Percentiles rank a stretch among this genome's conserved stretches.
These are phyloP conservation scores for Hypoxylon subgilvum DNA, from an alignment of 495 filamentous ascomycete species.

Conservation along the genomic window DNA sequence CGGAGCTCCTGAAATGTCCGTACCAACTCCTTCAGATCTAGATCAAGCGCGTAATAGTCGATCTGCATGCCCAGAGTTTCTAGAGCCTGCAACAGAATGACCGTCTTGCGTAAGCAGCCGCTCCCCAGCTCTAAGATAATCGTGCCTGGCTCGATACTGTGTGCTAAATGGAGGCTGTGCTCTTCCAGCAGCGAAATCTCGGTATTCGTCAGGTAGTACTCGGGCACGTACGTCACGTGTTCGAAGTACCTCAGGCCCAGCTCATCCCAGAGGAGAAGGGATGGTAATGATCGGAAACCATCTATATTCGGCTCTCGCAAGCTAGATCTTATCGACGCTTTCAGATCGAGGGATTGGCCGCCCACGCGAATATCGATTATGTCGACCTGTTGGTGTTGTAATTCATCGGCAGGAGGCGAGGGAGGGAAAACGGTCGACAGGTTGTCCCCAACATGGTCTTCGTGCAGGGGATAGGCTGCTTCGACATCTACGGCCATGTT, in stretches of 20 bases:
- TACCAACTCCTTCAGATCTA: conserved; percentile 68
- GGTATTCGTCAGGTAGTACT: conserved; percentile 80
- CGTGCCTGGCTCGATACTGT: conserved; percentile 64
- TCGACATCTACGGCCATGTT: neutral
- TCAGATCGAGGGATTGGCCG: conserved; percentile 61
- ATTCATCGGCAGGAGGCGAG: neutral
- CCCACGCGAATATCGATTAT: conserved; percentile 74
- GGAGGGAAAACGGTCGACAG: neutral
- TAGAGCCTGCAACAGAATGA: conserved; percentile 72
- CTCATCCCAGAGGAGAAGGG: conserved; percentile 77
- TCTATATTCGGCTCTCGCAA: conserved; percentile 55
- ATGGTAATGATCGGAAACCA: conserved; percentile 69
- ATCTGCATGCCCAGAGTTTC: conserved; percentile 66
- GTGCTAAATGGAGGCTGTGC: conserved; percentile 67
- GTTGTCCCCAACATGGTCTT: neutral
- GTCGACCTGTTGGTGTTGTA: conserved; percentile 14
- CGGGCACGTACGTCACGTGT: conserved; percentile 71
- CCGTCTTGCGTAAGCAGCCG: conserved; percentile 82
- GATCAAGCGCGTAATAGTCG: conserved; percentile 78
- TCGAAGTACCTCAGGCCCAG: conserved; percentile 77
- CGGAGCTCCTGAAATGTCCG: conserved; percentile 70
- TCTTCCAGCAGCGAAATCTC: conserved; percentile 72
- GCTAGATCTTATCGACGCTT: conserved; percentile 62
- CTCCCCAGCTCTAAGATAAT: conserved; percentile 77
- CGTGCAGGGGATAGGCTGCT: neutral